phyloP scores from a whole-genome alignment of 768 basidiomycete species.

The Hypholoma fasciculare region DNA sequence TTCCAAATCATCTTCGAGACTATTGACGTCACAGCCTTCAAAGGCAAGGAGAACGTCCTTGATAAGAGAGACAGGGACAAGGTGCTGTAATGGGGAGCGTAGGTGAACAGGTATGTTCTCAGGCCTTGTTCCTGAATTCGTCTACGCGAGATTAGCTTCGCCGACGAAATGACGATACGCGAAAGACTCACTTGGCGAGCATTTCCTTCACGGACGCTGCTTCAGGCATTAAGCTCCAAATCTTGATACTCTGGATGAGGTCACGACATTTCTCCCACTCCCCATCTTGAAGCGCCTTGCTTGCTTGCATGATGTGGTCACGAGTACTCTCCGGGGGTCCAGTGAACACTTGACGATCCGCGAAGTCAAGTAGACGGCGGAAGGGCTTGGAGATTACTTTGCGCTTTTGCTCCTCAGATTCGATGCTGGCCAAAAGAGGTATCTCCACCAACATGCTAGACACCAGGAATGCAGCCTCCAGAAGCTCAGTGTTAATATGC shows the following conservation, averaged over 20 bases:
- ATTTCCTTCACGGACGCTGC: conserved; percentile 87
- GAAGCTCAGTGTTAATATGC: conserved; percentile 97
- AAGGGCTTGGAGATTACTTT: conserved; percentile 97
- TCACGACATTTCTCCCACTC: conserved; percentile 97
- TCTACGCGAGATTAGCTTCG: conserved; percentile 37
- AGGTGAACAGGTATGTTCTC: conserved; percentile 97
- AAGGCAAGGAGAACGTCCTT: conserved; percentile 81
- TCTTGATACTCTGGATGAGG: conserved; percentile 93
- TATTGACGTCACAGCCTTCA: conserved; percentile 82
- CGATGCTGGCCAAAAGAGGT: conserved; percentile 90
- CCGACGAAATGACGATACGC: conserved; percentile 1
- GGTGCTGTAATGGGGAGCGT: conserved; percentile 90
- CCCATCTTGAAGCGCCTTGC: conserved; percentile 92
- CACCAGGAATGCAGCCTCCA: conserved; percentile 97
- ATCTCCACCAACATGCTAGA: conserved; percentile 99
- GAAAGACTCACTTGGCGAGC: conserved; percentile 74
- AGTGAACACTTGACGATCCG: conserved; percentile 96
- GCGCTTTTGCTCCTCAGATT: conserved; percentile 91
- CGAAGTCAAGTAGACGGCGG: conserved; percentile 92
- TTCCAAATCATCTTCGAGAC: conserved; percentile 99
- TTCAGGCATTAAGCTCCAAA: conserved; percentile 97
- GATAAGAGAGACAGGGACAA: conserved; percentile 88
- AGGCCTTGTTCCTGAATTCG: conserved; percentile 98
- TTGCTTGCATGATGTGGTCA: conserved; percentile 99
- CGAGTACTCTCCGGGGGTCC: conserved; percentile 98